Percentiles rank a stretch among this genome's conserved stretches.
Conservation (phyloP, 1,139 yeast genomes). For the Saccharomycopsis crataegensis region DNA sequence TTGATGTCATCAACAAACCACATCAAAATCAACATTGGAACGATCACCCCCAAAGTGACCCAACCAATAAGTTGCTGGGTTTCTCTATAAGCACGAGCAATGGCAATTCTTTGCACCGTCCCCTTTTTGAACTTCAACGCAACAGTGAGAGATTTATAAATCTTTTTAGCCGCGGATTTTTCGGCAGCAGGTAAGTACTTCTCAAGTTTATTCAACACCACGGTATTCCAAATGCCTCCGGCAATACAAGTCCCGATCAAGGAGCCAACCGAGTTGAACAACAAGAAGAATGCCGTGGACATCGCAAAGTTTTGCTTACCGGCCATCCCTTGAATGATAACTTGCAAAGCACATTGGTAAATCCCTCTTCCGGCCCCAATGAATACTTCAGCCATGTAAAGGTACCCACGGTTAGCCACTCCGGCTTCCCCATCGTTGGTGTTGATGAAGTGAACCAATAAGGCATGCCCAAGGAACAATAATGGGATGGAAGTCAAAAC, state of each 20-base stretch:
- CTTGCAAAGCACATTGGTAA: constrained; percentile 22
- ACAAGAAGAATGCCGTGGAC: constrained; percentile 24
- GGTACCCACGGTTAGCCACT: constrained; percentile 23
- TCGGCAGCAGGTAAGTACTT: constrained; percentile 23
- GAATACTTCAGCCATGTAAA: constrained; percentile 23
- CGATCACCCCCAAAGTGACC: constrained; percentile 23
- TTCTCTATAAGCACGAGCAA: constrained; percentile 26
- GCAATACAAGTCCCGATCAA: constrained; percentile 23
- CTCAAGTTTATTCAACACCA: constrained; percentile 20
- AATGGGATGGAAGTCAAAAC: constrained; percentile 21
- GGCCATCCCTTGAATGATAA: constrained; percentile 23
- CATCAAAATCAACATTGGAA: constrained; percentile 25
- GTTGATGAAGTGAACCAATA: constrained; percentile 25
- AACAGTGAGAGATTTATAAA: constrained; percentile 22
- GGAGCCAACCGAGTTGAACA: constrained; percentile 22
- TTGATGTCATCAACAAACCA: constrained; percentile 24
- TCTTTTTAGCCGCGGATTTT: constrained; percentile 21
- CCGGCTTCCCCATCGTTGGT: constrained; percentile 22
- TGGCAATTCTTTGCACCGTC: constrained; percentile 24
- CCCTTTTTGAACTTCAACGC: constrained; percentile 24
- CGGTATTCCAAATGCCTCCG: constrained; percentile 24
- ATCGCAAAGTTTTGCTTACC: constrained; percentile 22
- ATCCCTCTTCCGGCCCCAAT: constrained; percentile 23
- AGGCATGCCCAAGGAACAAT: constrained; percentile 21
- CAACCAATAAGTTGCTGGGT: constrained; percentile 26